Evolutionary conservation across 805 yeast genomes (phyloP).

Genomic region (Teunomyces tritomae): DNA sequence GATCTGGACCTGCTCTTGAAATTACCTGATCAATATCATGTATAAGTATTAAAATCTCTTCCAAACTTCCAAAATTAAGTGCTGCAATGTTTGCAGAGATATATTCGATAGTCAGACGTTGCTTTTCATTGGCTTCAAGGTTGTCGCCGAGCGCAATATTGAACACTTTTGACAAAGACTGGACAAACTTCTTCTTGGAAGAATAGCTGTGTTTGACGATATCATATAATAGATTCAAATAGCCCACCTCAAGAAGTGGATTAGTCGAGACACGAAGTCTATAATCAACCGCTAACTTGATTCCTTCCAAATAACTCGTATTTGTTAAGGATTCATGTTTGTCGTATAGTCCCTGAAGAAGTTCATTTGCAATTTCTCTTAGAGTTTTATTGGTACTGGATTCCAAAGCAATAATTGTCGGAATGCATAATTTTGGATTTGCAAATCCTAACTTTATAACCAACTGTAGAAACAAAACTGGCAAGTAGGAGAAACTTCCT

Average conservation of each 20-base stretch:
- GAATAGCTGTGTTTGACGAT: constrained; percentile 20
- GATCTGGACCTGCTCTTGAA: constrained; percentile 39
- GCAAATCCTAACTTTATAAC: constrained; percentile 67
- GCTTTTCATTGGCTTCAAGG: constrained; percentile 15
- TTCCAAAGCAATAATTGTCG: constrained; percentile 69
- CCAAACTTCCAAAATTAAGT: constrained; percentile 41
- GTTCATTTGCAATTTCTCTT: constrained; percentile 45
- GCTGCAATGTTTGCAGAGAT: constrained; percentile 39
- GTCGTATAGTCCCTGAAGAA: constrained; percentile 56
- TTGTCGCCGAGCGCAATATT: constrained; percentile 9
- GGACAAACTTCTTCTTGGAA: constrained; percentile 43
- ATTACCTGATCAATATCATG: constrained; percentile 43
- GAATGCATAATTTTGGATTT: constrained; percentile 67
- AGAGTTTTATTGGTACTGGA: constrained; percentile 47
- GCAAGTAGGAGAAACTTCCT: constrained; percentile 45
- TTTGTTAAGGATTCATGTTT: constrained; percentile 74
- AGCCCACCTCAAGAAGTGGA: constrained; percentile 25
- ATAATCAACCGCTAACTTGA: constrained; percentile 52
- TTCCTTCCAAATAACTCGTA: constrained; percentile 60
- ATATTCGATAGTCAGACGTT: constrained; percentile 17
- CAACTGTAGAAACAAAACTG: constrained; percentile 53
- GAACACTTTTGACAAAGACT: constrained; percentile 18
- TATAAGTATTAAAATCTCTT: constrained; percentile 50
- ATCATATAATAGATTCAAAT: constrained; percentile 40
- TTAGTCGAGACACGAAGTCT: constrained; percentile 22